Conservation (phyloP, 2,329 filamentous ascomycete species). For the Ophiocordyceps camponoti-saundersi region DNA sequence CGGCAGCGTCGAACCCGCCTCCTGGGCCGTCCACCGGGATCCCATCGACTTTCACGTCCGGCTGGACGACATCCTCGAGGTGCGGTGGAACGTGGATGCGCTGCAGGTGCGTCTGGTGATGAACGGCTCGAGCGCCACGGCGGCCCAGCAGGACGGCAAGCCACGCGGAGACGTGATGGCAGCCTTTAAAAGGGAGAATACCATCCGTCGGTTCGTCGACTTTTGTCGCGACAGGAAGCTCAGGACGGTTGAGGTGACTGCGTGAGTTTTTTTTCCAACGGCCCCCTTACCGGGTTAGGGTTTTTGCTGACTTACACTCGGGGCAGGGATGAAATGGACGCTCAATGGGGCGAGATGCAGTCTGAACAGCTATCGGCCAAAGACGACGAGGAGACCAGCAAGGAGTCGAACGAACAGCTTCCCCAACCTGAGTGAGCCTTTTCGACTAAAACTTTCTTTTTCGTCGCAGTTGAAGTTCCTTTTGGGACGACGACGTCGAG, state of each 20-base stretch:
- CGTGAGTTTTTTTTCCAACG: conserved; percentile 21
- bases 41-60: conserved; percentile 33
- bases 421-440: conserved; percentile 3
- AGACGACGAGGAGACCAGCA: conserved; percentile 11
- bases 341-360: conserved; percentile 17
- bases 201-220: conserved; percentile 32
- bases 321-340: conserved; percentile 17
- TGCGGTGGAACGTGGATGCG: conserved; percentile 25
- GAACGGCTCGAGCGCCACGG: conserved; percentile 9
- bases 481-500: neutral
- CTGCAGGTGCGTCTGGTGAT: conserved; percentile 25
- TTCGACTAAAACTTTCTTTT: neutral
- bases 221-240: conserved; percentile 28
- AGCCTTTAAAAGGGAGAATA: conserved; percentile 33
- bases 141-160: conserved; percentile 13
- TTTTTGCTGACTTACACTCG: neutral
- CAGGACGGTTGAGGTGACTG: conserved; percentile 18
- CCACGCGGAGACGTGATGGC: conserved; percentile 29
- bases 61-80: conserved; percentile 26
- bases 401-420: conserved; percentile 10
- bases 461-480: neutral
- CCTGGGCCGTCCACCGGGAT: conserved; percentile 32
- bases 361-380: conserved; percentile 13
- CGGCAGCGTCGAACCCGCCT: conserved; percentile 21
- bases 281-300: neutral